These are phyloP conservation scores for Phytophthora citrophthora DNA, from an alignment of 352 stramenopile species.

Conservation along the genomic window DNA sequence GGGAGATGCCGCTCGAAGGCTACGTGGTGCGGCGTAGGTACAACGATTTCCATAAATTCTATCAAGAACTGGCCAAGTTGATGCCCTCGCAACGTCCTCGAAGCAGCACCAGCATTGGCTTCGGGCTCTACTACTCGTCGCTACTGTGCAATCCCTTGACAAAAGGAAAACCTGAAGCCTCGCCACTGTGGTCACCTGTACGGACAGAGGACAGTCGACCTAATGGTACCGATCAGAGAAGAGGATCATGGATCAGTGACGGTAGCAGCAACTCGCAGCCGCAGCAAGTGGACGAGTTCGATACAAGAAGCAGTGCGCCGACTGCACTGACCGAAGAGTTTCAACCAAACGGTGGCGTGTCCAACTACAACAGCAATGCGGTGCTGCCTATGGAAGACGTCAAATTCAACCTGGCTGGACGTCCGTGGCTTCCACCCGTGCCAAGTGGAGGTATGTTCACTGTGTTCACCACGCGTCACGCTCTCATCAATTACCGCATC, in stretches of 20 bases:
- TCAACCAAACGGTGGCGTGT: slow-evolving; percentile 19
- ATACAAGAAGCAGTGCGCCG: slow-evolving; percentile 36
- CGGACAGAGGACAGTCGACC: slow-evolving; percentile 34
- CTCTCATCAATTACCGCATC: slow-evolving; percentile 70
- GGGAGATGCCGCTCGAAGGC: slow-evolving; percentile 73
- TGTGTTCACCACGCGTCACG: slow-evolving; percentile 64
- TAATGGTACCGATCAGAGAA: slow-evolving; percentile 23
- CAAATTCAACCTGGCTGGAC: slow-evolving; percentile 54
- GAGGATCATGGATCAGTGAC: slow-evolving; percentile 37
- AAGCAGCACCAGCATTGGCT: slow-evolving; percentile 26
- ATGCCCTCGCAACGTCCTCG: slow-evolving; percentile 54
- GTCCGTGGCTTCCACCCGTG: slow-evolving; percentile 61
- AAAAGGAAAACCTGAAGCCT: slow-evolving; percentile 35
- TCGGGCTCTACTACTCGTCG: slow-evolving; percentile 50
- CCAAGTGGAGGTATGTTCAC: slow-evolving; percentile 60
- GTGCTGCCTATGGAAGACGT: slow-evolving; percentile 59
- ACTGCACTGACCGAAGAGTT: slow-evolving; percentile 15
- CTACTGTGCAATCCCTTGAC: slow-evolving; percentile 63
- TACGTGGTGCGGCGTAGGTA: slow-evolving; percentile 82
- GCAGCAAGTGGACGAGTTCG: slow-evolving; percentile 30
- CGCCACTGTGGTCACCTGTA: slow-evolving; percentile 59
- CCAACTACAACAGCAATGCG: slow-evolving; percentile 50
- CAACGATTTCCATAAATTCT: slow-evolving; percentile 78
- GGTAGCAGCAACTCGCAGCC: slow-evolving; percentile 20
- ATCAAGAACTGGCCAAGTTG: slow-evolving; percentile 50